Base-by-base conservation (phyloP, 495 filamentous ascomycete species). In the Aspergillus diversus region DNA sequence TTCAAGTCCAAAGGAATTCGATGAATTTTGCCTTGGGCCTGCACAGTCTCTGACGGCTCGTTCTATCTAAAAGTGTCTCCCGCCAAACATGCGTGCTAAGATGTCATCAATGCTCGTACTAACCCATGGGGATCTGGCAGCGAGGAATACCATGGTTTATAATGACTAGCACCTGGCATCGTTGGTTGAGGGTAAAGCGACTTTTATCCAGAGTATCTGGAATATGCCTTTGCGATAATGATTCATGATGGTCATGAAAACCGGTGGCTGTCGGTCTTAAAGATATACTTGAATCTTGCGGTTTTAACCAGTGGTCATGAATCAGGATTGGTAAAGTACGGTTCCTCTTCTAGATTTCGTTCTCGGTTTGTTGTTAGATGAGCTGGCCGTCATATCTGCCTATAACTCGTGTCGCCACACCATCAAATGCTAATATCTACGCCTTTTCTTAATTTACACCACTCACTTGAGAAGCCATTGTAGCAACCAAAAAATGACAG, bases 91-190 rank as follows among this genome's bases (percentile, higher is more conserved):
- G 49, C 35, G 54, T 21, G 59, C 12, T 8, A 53, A 50, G 46
- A 46, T 11, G n/a, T 15, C 34, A 15, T 33, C 52, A n/a, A 55
- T 34, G 16, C 60, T 64, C 42, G 79, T 81, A 5, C 67, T 88
- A 5, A 86, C 78, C 5, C 84, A 88, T 63, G 85, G 85, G 5
- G 86, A 89, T 68, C 67, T 87, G 16, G 62, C 82, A 0, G 71
- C 82, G 3, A 70, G 71, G 11, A 89, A 88, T 62, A 80, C 89
- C 51, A 78, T 87, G 65, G 77, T 88, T 5, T 68, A 76, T 17
- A 31, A 60, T 1, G 73, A 74, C 15, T 49, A 47, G 16, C 59
- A 4, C 66, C 63, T 0, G 86, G 86, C 0, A 58, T 88, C 5
- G 71, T 89, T 6, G 85, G 87, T 63, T 90, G 86, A 86, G 83